phyloP scores from a whole-genome alignment of 2,329 filamentous ascomycete genomes.

The Arthrobotrys pseudoclavata region DNA sequence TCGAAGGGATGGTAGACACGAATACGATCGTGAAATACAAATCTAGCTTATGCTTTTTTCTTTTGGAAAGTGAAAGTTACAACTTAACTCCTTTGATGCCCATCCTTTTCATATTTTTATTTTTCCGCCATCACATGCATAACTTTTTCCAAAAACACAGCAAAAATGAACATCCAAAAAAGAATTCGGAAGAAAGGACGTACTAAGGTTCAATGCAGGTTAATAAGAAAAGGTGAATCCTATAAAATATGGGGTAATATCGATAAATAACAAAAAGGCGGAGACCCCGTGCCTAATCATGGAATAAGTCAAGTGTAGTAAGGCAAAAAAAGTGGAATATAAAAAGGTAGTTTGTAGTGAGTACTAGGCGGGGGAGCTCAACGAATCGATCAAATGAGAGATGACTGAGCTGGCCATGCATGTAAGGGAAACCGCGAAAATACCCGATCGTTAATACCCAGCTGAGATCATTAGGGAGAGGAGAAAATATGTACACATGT shows the following conservation, averaged over 20 bases:
- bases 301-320: neutral
- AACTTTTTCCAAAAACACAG: neutral
- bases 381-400: neutral
- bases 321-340: neutral
- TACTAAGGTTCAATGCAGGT: slow-evolving; percentile 3
- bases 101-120: neutral
- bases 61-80: neutral
- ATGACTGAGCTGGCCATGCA: slow-evolving; percentile 11
- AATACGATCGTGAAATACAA: neutral
- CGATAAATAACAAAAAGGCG: neutral
- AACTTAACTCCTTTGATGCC: neutral
- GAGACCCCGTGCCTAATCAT: slow-evolving; percentile 5
- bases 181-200: neutral
- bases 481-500: neutral
- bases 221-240: slow-evolving; percentile 18
- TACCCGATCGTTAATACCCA: neutral
- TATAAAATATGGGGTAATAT: slow-evolving; percentile 15
- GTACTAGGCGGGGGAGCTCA: neutral
- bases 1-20: neutral
- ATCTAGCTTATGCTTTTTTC: neutral
- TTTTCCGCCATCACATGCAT: neutral
- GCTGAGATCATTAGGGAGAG: neutral
- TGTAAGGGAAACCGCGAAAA: neutral
- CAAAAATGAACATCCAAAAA: neutral
- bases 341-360: neutral